Evolutionary conservation across 768 basidiomycete species (phyloP), one percentile per base, ranked within the genome.

Genomic region (Amyloporia xantha): DNA sequence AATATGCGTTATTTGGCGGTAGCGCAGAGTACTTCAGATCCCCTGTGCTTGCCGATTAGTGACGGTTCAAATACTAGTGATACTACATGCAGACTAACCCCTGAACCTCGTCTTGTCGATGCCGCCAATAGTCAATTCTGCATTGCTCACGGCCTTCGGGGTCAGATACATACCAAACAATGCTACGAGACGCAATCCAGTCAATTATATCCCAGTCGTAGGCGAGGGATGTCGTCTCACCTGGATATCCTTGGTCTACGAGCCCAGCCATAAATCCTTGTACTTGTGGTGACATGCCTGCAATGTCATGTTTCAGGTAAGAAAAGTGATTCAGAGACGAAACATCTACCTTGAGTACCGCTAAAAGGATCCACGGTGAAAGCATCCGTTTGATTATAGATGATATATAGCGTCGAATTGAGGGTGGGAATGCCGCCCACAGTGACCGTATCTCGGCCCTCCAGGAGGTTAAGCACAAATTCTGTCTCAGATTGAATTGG

Each of bases 291-390:
- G 72, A 67, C 72, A 80, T 73, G 48, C 79, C 77, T 75, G 51
- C n/a, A 12, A 20, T 5, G 3, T 19, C 30, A 17, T 15, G 39
- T 9, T 36, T 15, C 17, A 30, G 17, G 28, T 20, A 36, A 21
- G 13, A 11, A 28, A 9, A 15, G 17, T n/a, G 19, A 13, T 25
- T 4, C 25, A 1, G 36, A 27, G n/a, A 7, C 4, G 17, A 15
- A 21, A 33, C 26, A 6, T 24, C 10, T 45, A 72, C 74, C 78
- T 61, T 75, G 73, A 44, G 78, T 79, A 3, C 77, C 78, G 51
- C 72, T 73, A 69, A 76, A 79, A 5, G 76, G 77, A 62, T 80
- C 74, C 15, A 75, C 71, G 41, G 69, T 62, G 61, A 80, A 80
- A 26, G 69, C 67, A 1, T 70, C 62, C 1, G 78, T 80, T 62